Conservation (phyloP, 176 grass and related monocot genomes). For the Melocanna baccifera region DNA sequence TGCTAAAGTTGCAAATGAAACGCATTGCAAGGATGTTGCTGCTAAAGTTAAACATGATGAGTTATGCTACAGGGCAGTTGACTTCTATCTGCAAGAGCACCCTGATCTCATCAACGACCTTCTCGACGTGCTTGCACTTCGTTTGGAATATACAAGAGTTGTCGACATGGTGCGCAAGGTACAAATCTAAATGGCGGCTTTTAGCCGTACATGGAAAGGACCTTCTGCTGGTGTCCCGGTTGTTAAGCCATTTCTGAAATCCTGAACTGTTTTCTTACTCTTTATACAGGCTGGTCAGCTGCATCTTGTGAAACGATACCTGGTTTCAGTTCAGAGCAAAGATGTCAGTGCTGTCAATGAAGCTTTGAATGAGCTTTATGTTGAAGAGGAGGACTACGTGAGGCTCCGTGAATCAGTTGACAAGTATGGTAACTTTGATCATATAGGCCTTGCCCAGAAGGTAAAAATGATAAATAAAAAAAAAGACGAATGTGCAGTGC, state of each 20-base stretch:
- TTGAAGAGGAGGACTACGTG: constrained; percentile 95
- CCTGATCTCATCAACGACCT: constrained; percentile 98
- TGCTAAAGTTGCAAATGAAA: constrained; percentile 97
- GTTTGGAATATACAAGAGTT: constrained; percentile 89
- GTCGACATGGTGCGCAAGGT: constrained; percentile 98
- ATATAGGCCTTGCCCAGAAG: constrained; percentile 97
- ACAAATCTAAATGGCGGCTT: constrained; percentile 3
- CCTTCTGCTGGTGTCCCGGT: background rate
- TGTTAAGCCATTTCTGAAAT: background rate
- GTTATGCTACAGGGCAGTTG: constrained; percentile 92
- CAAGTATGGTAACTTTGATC: constrained; percentile 97
- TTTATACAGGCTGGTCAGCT: constrained; percentile 75
- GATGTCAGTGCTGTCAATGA: constrained; percentile 96
- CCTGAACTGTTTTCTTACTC: constrained; percentile 10
- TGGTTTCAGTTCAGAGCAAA: constrained; percentile 99
- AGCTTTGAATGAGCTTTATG: constrained; percentile 94
- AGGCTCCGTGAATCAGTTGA: constrained; percentile 95
- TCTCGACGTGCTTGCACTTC: constrained; percentile 86
- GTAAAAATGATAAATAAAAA: constrained; percentile 32
- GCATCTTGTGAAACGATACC: constrained; percentile 96
- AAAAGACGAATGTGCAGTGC: background rate
- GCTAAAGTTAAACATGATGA: constrained; percentile 97
- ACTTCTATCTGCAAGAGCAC: constrained; percentile 97
- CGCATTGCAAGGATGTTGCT: constrained; percentile 81
- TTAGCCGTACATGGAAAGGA: background rate